These are phyloP conservation scores for Triticum urartu DNA, from an alignment of 176 grass and related monocot species.

Conservation along the genomic window DNA sequence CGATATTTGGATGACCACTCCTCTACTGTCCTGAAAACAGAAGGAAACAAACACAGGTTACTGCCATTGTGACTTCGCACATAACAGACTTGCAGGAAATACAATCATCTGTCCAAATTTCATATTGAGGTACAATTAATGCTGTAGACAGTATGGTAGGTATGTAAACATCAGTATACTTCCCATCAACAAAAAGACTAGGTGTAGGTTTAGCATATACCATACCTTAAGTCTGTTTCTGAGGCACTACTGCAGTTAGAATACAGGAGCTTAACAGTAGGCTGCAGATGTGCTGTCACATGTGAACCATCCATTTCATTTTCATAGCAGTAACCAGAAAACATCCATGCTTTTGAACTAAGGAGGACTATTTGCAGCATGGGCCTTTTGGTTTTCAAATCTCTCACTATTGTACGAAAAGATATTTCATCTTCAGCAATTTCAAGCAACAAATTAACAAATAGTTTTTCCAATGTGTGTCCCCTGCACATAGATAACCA, in stretches of 20 bases:
- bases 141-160: neutral
- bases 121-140: slow-evolving; percentile 3
- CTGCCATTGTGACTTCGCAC: neutral
- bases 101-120: neutral
- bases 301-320: slow-evolving; percentile 47
- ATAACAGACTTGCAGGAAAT: slow-evolving; percentile 8
- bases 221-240: slow-evolving; percentile 66
- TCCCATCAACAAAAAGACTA: slow-evolving; percentile 24
- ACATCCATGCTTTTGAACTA: slow-evolving; percentile 73
- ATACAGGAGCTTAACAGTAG: slow-evolving; percentile 72
- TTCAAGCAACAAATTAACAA: slow-evolving; percentile 79
- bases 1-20: slow-evolving; percentile 78
- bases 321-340: slow-evolving; percentile 64
- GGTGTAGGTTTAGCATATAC: neutral
- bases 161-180: neutral
- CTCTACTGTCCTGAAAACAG: slow-evolving; percentile 59
- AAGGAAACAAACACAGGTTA: neutral
- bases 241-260: slow-evolving; percentile 55
- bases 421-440: slow-evolving; percentile 87
- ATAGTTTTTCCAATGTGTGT: slow-evolving; percentile 64
- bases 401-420: slow-evolving; percentile 79
- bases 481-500: slow-evolving; percentile 46
- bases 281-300: slow-evolving; percentile 55
- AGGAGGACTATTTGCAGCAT: slow-evolving; percentile 74
- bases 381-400: slow-evolving; percentile 69